Conservation (phyloP, 140 eudicot genomes). For the Bidens hawaiensis region DNA sequence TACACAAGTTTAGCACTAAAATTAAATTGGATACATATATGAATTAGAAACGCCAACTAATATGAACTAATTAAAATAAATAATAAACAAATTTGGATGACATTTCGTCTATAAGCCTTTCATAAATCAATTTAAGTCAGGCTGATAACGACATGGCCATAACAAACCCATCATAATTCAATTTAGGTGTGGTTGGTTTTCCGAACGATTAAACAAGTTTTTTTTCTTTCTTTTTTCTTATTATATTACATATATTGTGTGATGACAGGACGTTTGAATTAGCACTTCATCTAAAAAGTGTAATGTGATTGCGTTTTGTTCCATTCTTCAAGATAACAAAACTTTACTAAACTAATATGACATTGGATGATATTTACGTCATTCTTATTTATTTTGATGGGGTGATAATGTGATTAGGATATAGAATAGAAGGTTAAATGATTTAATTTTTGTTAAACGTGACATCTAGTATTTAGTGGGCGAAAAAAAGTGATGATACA, state of each 20-base stretch:
- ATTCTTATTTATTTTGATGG: no score
- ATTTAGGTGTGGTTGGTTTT: not conserved
- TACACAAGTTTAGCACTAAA: not conserved
- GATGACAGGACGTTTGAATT: not conserved
- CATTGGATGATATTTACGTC: no score
- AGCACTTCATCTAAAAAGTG: not conserved
- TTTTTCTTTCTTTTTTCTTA: not conserved
- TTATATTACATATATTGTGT: not conserved
- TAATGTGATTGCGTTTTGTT: not conserved
- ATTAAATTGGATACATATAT: not conserved
- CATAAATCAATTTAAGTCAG: not conserved
- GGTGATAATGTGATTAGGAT: no score
- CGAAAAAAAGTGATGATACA: no score
- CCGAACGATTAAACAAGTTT: not conserved
- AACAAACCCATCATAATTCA: not conserved
- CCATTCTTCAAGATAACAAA: not conserved
- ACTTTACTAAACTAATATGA: no score
- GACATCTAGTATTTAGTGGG: no score
- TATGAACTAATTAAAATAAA: not conserved
- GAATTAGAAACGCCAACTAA: constrained; percentile 2
- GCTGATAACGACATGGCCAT: not conserved
- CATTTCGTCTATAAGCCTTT: not conserved
- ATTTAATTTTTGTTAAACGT: no score
- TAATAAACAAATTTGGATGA: not conserved
- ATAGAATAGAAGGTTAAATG: no score